phyloP scores from a whole-genome alignment of 2,329 filamentous ascomycete genomes.

The Paecilomyces fulvus region DNA sequence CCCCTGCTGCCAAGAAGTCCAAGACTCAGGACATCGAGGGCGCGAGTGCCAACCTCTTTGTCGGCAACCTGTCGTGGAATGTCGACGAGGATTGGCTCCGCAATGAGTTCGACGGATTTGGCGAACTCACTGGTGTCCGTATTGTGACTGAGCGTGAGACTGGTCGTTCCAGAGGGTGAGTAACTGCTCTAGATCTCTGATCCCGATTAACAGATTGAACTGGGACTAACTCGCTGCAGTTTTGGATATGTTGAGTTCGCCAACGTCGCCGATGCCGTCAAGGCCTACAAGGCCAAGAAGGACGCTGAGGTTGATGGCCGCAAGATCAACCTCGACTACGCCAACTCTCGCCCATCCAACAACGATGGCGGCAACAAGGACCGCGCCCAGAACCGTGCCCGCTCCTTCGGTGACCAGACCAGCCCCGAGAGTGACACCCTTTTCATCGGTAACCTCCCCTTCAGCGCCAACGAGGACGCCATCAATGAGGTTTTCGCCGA shows the following conservation, averaged over 20 bases:
- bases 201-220: neutral
- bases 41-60: conserved; percentile 61
- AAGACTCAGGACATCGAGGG: conserved; percentile 43
- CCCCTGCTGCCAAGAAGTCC: conserved; percentile 49
- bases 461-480: conserved; percentile 68
- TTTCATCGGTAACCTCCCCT: conserved; percentile 86
- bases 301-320: conserved; percentile 67
- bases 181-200: conserved; percentile 5
- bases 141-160: conserved; percentile 75
- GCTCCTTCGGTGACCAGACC: conserved; percentile 64
- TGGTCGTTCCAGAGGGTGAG: conserved; percentile 73
- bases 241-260: conserved; percentile 91
- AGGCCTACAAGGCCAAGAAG: conserved; percentile 67
- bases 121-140: conserved; percentile 62
- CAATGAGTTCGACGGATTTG: conserved; percentile 72
- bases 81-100: conserved; percentile 75
- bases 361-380: conserved; percentile 53
- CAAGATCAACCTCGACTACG: conserved; percentile 69
- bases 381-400: conserved; percentile 46
- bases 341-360: conserved; percentile 55
- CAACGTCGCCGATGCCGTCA: conserved; percentile 56
- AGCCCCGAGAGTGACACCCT: conserved; percentile 78
- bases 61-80: conserved; percentile 85
- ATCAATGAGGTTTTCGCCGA: conserved; percentile 67
- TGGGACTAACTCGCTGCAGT: conserved; percentile 25